Conservation (phyloP, 106 monocot genomes). For the Ottelia alismoides region DNA sequence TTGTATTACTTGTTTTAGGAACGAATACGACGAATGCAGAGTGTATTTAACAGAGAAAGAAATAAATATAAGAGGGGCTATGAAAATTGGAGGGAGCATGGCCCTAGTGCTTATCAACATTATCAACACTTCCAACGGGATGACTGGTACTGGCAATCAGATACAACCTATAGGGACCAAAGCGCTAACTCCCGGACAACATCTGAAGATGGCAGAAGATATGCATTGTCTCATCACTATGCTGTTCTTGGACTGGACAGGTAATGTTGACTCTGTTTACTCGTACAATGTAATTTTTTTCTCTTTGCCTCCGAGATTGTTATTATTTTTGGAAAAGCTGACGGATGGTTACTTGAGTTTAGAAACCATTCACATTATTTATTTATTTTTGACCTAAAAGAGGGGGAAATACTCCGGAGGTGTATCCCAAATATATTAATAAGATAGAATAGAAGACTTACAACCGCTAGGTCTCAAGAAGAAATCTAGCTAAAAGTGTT, state of each 20-base stretch:
- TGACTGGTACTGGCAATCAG: conserved; percentile 78
- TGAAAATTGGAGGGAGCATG: conserved; percentile 41
- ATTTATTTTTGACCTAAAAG: too few species aligned
- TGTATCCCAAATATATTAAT: too few species aligned
- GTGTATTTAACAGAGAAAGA: conserved; percentile 69
- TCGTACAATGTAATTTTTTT: neutral
- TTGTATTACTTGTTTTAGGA: too few species aligned
- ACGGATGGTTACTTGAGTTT: too few species aligned
- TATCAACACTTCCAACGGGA: conserved; percentile 42
- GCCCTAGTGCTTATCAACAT: conserved; percentile 33
- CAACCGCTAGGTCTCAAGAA: too few species aligned
- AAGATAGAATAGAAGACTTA: too few species aligned
- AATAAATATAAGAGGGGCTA: conserved; percentile 37
- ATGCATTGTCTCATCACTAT: conserved; percentile 74
- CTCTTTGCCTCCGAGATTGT: too few species aligned
- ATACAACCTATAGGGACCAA: conserved; percentile 33
- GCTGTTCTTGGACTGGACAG: conserved; percentile 79
- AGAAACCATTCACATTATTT: too few species aligned
- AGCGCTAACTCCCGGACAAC: conserved; percentile 27
- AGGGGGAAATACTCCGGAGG: too few species aligned
- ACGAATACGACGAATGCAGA: conserved; percentile 71
- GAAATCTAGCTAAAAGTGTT: too few species aligned
- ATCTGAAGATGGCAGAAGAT: conserved; percentile 13
- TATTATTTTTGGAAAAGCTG: too few species aligned
- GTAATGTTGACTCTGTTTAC: too few species aligned